phyloP scores from a whole-genome alignment of 1,284 basidiomycete genomes.

The Pterulicium gracile region DNA sequence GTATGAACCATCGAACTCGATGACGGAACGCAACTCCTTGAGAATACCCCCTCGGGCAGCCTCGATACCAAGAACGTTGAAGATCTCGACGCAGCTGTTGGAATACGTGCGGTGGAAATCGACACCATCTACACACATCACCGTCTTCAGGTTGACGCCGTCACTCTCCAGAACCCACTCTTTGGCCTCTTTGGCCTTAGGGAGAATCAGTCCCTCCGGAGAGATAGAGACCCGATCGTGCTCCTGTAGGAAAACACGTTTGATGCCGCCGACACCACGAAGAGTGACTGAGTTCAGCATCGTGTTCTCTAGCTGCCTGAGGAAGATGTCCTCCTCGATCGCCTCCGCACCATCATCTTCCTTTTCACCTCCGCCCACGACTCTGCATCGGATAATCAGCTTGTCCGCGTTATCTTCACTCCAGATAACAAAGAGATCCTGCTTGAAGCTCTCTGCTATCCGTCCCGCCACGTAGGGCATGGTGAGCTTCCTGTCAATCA shows the following conservation, averaged over 20 bases:
- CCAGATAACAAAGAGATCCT: conserved; percentile 97
- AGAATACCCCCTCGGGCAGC: conserved; percentile 91
- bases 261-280: conserved; percentile 87
- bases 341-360: conserved; percentile 72
- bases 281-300: conserved; percentile 95
- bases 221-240: conserved; percentile 73
- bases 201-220: conserved; percentile 52
- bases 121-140: conserved; percentile 92
- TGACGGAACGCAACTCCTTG: conserved; percentile 87
- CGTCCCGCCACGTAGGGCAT: conserved; percentile 95
- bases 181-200: conserved; percentile 40
- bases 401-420: conserved; percentile 99
- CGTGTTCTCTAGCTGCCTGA: conserved; percentile 91
- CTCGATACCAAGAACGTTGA: conserved; percentile 96
- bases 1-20: conserved; percentile 99
- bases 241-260: conserved; percentile 88
- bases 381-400: conserved; percentile 93
- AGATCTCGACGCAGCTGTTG: conserved; percentile 95
- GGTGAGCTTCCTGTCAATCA: conserved; percentile 93
- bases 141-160: conserved; percentile 88
- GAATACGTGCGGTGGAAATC: conserved; percentile 90
- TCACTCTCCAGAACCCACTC: conserved; percentile 99
- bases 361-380: conserved; percentile 83
- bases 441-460: conserved; percentile 92
- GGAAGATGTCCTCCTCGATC: conserved; percentile 92